phyloP scores from a whole-genome alignment of 768 basidiomycete genomes.

The Boletus barrowsii region DNA sequence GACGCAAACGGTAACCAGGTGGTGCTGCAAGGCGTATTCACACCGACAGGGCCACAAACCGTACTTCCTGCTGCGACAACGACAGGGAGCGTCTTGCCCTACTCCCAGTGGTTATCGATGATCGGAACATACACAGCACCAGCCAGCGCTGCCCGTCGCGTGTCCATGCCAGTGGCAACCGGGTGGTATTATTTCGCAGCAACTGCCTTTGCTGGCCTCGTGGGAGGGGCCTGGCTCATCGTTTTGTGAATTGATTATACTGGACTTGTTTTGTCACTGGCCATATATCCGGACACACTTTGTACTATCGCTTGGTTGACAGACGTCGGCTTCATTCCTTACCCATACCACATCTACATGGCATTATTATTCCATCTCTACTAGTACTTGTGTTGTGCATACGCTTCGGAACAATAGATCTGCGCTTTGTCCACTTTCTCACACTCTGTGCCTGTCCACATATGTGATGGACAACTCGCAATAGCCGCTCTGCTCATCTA shows the following conservation, averaged over 20 bases:
- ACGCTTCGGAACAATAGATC: slow-evolving; percentile 7
- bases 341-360: slow-evolving; percentile 16
- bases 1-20: slow-evolving; percentile 30
- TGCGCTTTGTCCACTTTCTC: slow-evolving; percentile 2
- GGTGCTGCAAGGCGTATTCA: slow-evolving; percentile 25
- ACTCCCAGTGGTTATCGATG: slow-evolving; percentile 29
- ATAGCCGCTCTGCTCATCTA: background rate
- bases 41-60: slow-evolving; percentile 30
- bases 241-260: slow-evolving; percentile 15
- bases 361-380: slow-evolving; percentile 11
- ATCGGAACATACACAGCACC: slow-evolving; percentile 31
- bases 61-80: slow-evolving; percentile 26
- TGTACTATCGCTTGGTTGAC: background rate
- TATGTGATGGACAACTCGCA: background rate
- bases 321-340: background rate
- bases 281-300: slow-evolving; percentile 6
- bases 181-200: slow-evolving; percentile 29
- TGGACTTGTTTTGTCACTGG: slow-evolving; percentile 7
- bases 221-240: slow-evolving; percentile 33
- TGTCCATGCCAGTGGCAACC: slow-evolving; percentile 15
- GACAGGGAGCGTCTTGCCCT: slow-evolving; percentile 27
- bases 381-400: slow-evolving; percentile 5
- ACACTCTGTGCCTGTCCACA: background rate
- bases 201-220: slow-evolving; percentile 23
- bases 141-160: slow-evolving; percentile 25